A percentile compares a stretch with the other conserved stretches of the same genome.
These are phyloP conservation scores for Malus hybrid DNA, from an alignment of 331 rosid species.

Conservation along the genomic window DNA sequence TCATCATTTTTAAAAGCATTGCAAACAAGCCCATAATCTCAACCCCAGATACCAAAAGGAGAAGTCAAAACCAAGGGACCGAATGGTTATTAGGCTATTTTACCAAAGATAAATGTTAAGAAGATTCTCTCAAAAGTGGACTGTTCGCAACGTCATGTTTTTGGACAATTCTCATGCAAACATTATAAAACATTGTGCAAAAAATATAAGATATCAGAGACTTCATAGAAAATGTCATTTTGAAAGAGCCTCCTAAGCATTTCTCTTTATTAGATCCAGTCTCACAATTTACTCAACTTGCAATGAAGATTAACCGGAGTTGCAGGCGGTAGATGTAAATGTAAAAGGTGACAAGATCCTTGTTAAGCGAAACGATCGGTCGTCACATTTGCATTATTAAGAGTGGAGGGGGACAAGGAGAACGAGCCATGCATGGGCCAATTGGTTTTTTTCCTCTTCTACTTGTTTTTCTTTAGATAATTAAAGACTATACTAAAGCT, in stretches of 20 bases:
- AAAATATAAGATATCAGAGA: accelerated
- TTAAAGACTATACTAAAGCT: slow-evolving; percentile 10
- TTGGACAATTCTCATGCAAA: too few relatives aligned
- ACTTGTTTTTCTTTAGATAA: slow-evolving; percentile 32
- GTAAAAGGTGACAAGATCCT: neutral
- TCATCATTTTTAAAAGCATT: too few relatives aligned
- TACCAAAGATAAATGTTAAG: neutral
- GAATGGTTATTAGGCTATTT: neutral
- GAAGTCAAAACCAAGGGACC: neutral
- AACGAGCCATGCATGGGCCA: slow-evolving; percentile 56
- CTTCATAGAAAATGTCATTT: too few relatives aligned
- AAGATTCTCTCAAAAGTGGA: too few relatives aligned
- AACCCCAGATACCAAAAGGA: too few relatives aligned
- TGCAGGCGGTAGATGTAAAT: slow-evolving; percentile 10
- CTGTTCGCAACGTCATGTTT: accelerated
- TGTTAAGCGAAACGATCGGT: slow-evolving; percentile 4
- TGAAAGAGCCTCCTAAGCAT: too few relatives aligned
- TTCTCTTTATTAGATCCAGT: neutral
- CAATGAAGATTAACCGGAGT: slow-evolving; percentile 1
- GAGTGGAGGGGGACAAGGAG: slow-evolving; percentile 45
- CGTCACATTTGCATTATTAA: slow-evolving; percentile 37
- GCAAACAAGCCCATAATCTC: too few relatives aligned
- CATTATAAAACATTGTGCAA: too few relatives aligned
- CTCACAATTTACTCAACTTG: neutral
- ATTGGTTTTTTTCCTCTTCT: slow-evolving; percentile 28